Conservation (phyloP, 106 monocot species). For the Platanthera zijinensis region DNA sequence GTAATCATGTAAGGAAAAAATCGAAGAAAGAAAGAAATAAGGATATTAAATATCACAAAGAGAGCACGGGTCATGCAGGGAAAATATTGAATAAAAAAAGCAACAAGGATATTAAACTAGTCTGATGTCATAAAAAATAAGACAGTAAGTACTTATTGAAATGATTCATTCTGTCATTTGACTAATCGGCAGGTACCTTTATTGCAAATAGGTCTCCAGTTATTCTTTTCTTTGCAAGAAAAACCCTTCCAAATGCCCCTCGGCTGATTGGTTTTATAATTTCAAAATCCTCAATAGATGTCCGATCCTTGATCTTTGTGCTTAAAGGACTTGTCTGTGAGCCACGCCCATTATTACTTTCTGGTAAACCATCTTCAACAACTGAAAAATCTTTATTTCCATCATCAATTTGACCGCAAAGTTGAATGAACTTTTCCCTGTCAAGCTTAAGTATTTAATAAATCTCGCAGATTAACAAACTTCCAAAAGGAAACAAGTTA, state of each 20-base stretch:
- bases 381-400: constrained; percentile 29
- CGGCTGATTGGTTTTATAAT: constrained; percentile 98
- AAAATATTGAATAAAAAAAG: background rate
- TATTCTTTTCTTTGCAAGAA: constrained; percentile 94
- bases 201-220: constrained; percentile 98
- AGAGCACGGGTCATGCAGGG: background rate
- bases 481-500: background rate
- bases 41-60: background rate
- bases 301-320: constrained; percentile 76
- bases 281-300: constrained; percentile 98
- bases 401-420: constrained; percentile 80
- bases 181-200: constrained; percentile 38
- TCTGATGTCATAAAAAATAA: background rate
- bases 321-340: constrained; percentile 36
- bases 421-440: constrained; percentile 91
- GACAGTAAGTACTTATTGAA: background rate
- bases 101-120: background rate
- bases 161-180: background rate
- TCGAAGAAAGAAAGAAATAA: no score
- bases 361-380: constrained; percentile 50
- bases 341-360: constrained; percentile 24
- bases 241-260: constrained; percentile 98
- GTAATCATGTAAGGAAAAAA: no score
- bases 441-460: constrained; percentile 7
- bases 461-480: background rate